These are phyloP conservation scores for Nemania serpens DNA, from an alignment of 2,329 filamentous ascomycete species.

Conservation along the genomic window DNA sequence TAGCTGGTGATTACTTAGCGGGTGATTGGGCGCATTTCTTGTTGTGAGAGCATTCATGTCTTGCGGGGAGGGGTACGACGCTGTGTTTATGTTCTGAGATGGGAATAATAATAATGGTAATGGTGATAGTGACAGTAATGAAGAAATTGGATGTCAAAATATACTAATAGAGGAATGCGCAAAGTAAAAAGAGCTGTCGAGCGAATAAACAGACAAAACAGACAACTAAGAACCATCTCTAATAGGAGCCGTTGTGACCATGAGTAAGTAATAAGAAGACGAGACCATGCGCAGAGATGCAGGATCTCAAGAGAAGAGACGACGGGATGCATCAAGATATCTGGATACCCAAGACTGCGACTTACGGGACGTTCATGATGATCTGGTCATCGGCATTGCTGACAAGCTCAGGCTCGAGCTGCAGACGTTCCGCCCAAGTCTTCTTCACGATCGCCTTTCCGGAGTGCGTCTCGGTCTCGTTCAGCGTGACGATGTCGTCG, in stretches of 20 bases:
- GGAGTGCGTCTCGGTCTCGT: slow-evolving; percentile 71
- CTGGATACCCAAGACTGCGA: slow-evolving; percentile 27
- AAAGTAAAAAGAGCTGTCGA: not conserved
- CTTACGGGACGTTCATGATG: slow-evolving; percentile 88
- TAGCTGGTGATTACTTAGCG: slow-evolving; percentile 2
- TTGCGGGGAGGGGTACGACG: not conserved
- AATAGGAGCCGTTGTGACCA: too few species aligned
- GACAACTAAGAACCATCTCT: not conserved
- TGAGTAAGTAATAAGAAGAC: too few species aligned
- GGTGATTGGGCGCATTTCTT: not conserved
- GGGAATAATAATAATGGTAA: not conserved
- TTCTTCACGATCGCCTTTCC: slow-evolving; percentile 83
- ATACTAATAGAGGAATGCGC: not conserved
- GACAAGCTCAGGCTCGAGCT: slow-evolving; percentile 72
- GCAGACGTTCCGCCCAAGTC: slow-evolving; percentile 83
- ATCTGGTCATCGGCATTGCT: slow-evolving; percentile 93
- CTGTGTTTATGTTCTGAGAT: not conserved
- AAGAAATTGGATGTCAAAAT: not conserved
- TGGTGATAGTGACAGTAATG: too few species aligned
- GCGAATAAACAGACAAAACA: not conserved
- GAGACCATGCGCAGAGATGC: not conserved
- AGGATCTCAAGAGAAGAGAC: not conserved
- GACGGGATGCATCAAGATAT: not conserved
- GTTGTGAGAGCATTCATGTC: not conserved
- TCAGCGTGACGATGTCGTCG: slow-evolving; percentile 80